phyloP scores from a whole-genome alignment of 768 basidiomycete genomes.

The Ramaria sp. region DNA sequence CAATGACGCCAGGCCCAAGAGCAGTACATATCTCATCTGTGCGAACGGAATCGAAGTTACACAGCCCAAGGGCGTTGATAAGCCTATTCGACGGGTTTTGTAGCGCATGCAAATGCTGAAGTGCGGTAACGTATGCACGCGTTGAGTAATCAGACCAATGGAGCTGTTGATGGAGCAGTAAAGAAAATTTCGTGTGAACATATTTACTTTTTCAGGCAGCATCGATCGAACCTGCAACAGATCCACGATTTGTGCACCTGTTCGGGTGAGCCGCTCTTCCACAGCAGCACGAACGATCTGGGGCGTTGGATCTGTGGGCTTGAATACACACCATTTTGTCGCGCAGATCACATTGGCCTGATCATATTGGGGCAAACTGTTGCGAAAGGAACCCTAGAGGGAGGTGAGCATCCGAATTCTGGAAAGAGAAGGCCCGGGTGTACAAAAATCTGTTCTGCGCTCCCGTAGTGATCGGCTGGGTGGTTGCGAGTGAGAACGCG shows the following conservation, averaged over 20 bases:
- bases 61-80: constrained; percentile 60
- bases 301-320: constrained; percentile 37
- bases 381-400: constrained; percentile 57
- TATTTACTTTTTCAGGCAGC: neutral
- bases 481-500: neutral
- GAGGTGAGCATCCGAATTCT: constrained; percentile 3
- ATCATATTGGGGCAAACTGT: constrained; percentile 25
- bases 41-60: constrained; percentile 68
- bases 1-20: constrained; percentile 58
- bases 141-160: constrained; percentile 68
- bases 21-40: constrained; percentile 75
- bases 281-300: constrained; percentile 51
- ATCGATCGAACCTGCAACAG: constrained; percentile 50
- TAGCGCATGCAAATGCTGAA: constrained; percentile 47
- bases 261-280: constrained; percentile 59
- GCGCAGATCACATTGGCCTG: constrained; percentile 48
- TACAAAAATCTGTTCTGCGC: constrained; percentile 74
- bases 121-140: constrained; percentile 35
- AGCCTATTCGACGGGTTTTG: constrained; percentile 35
- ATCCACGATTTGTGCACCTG: constrained; percentile 50
- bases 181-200: neutral
- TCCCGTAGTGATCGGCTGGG: constrained; percentile 75
- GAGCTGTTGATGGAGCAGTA: constrained; percentile 35
- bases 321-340: constrained; percentile 84
- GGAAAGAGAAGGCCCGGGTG: constrained; percentile 15